Percentiles rank a stretch among this genome's conserved stretches.
phyloP scores from a whole-genome alignment of 306 rosid genomes.

The Aeschynomene evenia region DNA sequence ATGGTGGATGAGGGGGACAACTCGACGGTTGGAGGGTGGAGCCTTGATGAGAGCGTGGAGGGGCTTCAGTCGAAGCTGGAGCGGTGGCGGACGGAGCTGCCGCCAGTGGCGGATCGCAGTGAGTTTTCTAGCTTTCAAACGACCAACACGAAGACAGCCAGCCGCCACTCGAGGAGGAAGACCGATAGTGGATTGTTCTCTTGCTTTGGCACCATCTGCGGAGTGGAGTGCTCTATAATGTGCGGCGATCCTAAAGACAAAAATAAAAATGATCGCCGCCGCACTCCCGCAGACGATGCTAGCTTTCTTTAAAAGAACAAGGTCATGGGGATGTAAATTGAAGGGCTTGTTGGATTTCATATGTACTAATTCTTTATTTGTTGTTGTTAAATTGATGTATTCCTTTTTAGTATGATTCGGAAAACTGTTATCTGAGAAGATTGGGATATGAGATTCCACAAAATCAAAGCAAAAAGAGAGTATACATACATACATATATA shows the following conservation, averaged over 20 bases:
- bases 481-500: not conserved
- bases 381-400: not conserved
- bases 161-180: conserved; percentile 43
- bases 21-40: conserved; percentile 65
- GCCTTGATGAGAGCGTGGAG: conserved; percentile 68
- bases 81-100: conserved; percentile 76
- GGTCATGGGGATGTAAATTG: not conserved
- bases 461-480: not conserved
- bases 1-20: conserved; percentile 45
- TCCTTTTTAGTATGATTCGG: not conserved
- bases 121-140: conserved; percentile 45
- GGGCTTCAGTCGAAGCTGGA: conserved; percentile 75
- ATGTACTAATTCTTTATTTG: not conserved
- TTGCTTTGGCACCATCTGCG: conserved; percentile 82
- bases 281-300: conserved; percentile 21
- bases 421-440: not conserved
- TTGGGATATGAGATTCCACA: conserved; percentile 7
- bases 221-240: conserved; percentile 65
- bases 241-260: conserved; percentile 41
- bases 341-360: conserved; percentile 23
- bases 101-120: conserved; percentile 65
- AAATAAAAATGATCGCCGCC: conserved; percentile 45
- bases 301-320: conserved; percentile 32
- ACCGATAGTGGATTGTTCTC: conserved; percentile 66
- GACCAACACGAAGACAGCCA: conserved; percentile 12